A percentile compares a stretch with the other conserved stretches of the same genome.
These are phyloP conservation scores for Russula griseocarnosa DNA, from an alignment of 768 basidiomycete genomes.

Conservation along the genomic window DNA sequence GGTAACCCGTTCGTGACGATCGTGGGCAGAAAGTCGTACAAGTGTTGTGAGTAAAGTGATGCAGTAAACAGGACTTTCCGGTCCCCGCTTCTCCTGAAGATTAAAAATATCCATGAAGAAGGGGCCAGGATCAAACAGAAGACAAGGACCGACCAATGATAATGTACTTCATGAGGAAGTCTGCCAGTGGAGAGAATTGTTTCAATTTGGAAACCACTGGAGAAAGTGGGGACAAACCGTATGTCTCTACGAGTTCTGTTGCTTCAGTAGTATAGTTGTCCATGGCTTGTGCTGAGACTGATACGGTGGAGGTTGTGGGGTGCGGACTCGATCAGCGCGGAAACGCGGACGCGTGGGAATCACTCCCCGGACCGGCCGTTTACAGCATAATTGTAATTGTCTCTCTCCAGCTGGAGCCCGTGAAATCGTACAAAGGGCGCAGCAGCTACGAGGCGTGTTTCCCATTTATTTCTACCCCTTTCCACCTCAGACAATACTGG, in stretches of 20 bases:
- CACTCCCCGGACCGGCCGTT: background rate
- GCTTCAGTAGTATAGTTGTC: constrained; percentile 75
- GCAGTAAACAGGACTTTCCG: constrained; percentile 94
- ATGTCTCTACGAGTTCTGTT: constrained; percentile 91
- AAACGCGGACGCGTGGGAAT: constrained; percentile 4
- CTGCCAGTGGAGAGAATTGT: constrained; percentile 45
- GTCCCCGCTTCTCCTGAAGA: constrained; percentile 87
- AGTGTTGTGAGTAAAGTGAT: constrained; percentile 93
- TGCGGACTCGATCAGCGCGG: background rate
- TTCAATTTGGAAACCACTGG: background rate
- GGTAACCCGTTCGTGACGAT: constrained; percentile 1
- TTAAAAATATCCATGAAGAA: constrained; percentile 2
- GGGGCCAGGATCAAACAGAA: constrained; percentile 2
- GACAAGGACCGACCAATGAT: constrained; percentile 66
- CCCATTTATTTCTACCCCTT: constrained; percentile 59
- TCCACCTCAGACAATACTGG: constrained; percentile 28
- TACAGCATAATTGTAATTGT: no score
- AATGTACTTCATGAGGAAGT: constrained; percentile 99
- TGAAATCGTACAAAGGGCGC: constrained; percentile 66
- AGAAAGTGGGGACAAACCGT: constrained; percentile 50
- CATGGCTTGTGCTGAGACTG: constrained; percentile 40
- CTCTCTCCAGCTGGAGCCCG: constrained; percentile 46
- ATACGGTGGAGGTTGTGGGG: background rate
- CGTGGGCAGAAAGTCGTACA: constrained; percentile 52
- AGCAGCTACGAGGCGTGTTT: constrained; percentile 80